A percentile compares a stretch with the other conserved stretches of the same genome.
Conservation (phyloP, 1,284 basidiomycete genomes). For the Amylostereum areolatum region DNA sequence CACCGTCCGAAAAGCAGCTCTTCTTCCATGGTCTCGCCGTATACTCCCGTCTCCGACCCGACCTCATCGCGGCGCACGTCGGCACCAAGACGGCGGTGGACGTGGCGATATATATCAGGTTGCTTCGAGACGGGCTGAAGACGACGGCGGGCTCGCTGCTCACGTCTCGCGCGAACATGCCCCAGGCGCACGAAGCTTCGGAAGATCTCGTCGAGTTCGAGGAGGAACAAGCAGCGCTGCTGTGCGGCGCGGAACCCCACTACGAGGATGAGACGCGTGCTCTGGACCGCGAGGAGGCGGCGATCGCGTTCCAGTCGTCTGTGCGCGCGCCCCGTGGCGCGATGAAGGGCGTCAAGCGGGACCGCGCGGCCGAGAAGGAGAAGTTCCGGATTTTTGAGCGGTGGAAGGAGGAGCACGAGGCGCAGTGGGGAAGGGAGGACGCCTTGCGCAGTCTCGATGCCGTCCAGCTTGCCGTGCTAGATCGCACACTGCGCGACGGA, state of each 20-base stretch:
- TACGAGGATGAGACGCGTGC: conserved; percentile 19
- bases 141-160: background rate
- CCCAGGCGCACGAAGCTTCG: conserved; percentile 51
- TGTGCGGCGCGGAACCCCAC: conserved; percentile 28
- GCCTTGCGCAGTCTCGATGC: conserved; percentile 29
- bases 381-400: conserved; percentile 4
- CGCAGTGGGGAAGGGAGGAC: conserved; percentile 30
- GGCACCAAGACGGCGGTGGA: conserved; percentile 56
- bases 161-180: conserved; percentile 15
- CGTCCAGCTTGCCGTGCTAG: conserved; percentile 37
- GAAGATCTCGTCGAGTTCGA: conserved; percentile 56
- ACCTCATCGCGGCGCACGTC: conserved; percentile 63
- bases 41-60: conserved; percentile 64
- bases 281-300: conserved; percentile 16
- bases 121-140: conserved; percentile 34
- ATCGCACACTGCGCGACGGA: conserved; percentile 36
- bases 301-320: conserved; percentile 7
- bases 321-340: conserved; percentile 16
- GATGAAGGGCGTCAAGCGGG: background rate
- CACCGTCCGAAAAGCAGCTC: conserved; percentile 51
- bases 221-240: conserved; percentile 42
- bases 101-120: conserved; percentile 54
- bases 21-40: conserved; percentile 66
- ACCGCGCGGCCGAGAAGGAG: background rate
- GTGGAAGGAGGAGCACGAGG: conserved; percentile 20